Conservation (phyloP, 2,329 filamentous ascomycete genomes). For the Elsinoe fawcettii region DNA sequence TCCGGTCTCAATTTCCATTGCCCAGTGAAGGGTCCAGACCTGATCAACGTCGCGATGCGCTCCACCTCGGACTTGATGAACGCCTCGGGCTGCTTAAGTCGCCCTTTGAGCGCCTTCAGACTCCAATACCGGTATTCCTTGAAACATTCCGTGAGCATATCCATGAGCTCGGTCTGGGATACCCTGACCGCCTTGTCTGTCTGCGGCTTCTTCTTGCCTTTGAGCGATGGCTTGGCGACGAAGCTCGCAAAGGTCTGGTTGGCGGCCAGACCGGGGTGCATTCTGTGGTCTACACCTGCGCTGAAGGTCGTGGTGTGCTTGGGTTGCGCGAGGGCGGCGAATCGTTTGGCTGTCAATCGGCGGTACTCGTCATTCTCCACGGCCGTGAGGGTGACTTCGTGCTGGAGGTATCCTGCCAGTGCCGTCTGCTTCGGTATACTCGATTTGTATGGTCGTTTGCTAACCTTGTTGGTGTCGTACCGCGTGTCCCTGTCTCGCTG, state of each 20-base stretch:
- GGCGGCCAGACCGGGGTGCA: slow-evolving; percentile 29
- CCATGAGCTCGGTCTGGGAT: slow-evolving; percentile 77
- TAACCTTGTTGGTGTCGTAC: slow-evolving; percentile 21
- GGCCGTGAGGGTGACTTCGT: slow-evolving; percentile 71
- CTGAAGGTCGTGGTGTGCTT: slow-evolving; percentile 46
- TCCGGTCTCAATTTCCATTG: slow-evolving; percentile 74
- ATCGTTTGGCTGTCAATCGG: slow-evolving; percentile 50
- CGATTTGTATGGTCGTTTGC: slow-evolving; percentile 24
- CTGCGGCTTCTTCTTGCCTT: slow-evolving; percentile 38
- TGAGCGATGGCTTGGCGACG: slow-evolving; percentile 26
- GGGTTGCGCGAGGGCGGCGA: slow-evolving; percentile 31
- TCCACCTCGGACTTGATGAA: slow-evolving; percentile 81
- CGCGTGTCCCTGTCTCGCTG: slow-evolving; percentile 12
- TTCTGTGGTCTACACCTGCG: slow-evolving; percentile 31
- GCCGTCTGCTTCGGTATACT: slow-evolving; percentile 62
- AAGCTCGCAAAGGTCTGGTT: slow-evolving; percentile 28
- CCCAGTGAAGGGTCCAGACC: slow-evolving; percentile 75
- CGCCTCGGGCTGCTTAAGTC: slow-evolving; percentile 80
- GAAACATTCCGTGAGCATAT: slow-evolving; percentile 78
- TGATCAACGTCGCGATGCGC: slow-evolving; percentile 73
- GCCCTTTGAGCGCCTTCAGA: slow-evolving; percentile 74
- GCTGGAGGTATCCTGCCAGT: slow-evolving; percentile 62
- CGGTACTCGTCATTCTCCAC: slow-evolving; percentile 64
- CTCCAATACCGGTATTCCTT: slow-evolving; percentile 84
- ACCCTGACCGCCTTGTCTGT: slow-evolving; percentile 87